phyloP scores from a whole-genome alignment of 2,329 filamentous ascomycete species.

The Albifimbria verrucaria region DNA sequence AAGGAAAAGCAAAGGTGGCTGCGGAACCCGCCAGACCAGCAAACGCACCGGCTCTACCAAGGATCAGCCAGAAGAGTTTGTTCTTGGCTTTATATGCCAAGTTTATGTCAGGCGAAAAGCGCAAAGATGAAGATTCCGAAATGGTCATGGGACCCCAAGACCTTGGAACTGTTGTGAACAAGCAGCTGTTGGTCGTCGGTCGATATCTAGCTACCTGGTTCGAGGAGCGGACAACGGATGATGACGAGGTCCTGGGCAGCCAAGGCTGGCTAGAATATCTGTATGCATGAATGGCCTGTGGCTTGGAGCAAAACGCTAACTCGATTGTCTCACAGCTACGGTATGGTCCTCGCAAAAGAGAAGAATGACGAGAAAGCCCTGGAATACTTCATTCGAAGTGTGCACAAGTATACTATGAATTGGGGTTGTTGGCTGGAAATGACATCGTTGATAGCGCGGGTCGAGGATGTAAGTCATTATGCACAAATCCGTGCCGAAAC shows the following conservation, averaged over 20 bases:
- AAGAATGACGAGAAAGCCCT: slow-evolving; percentile 86
- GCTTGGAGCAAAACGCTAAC: slow-evolving; percentile 1
- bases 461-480: slow-evolving; percentile 69
- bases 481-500: slow-evolving; percentile 19
- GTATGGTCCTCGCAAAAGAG: slow-evolving; percentile 82
- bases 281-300: slow-evolving; percentile 29
- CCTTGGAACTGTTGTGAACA: slow-evolving; percentile 78
- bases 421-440: slow-evolving; percentile 98
- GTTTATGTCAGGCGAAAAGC: slow-evolving; percentile 90
- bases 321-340: slow-evolving; percentile 54
- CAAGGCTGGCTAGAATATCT: slow-evolving; percentile 95
- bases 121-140: slow-evolving; percentile 93
- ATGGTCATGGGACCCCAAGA: slow-evolving; percentile 96
- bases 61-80: slow-evolving; percentile 82
- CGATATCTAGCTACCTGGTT: slow-evolving; percentile 81
- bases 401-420: slow-evolving; percentile 88
- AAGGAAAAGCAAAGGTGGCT: slow-evolving; percentile 51
- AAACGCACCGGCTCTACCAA: slow-evolving; percentile 38
- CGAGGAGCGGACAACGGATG: slow-evolving; percentile 55
- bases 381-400: slow-evolving; percentile 82
- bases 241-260: slow-evolving; percentile 58
- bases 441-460: slow-evolving; percentile 71
- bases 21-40: slow-evolving; percentile 11
- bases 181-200: slow-evolving; percentile 74
- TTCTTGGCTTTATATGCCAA: slow-evolving; percentile 93